Percentiles rank a stretch among this genome's conserved stretches.
phyloP scores from a whole-genome alignment of 768 basidiomycete genomes.

The Lentinus tigrinus region DNA sequence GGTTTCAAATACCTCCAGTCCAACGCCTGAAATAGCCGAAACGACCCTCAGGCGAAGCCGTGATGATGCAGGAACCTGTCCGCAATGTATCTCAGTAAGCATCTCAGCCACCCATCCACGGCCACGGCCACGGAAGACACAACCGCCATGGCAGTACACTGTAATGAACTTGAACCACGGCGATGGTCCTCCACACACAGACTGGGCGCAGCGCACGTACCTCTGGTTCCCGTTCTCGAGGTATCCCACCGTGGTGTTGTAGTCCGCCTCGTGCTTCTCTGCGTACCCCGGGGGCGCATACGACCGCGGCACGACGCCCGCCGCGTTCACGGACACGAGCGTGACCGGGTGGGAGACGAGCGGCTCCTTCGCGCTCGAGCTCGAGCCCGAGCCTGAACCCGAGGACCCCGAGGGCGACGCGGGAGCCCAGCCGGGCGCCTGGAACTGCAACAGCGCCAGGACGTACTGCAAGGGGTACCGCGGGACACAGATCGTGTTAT shows the following conservation, averaged over 20 bases:
- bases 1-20: too few relatives aligned
- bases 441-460: conserved; percentile 42
- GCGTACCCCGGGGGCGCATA: conserved; percentile 55
- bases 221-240: conserved; percentile 58
- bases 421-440: conserved; percentile 41
- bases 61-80: background rate
- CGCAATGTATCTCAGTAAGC: background rate
- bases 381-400: too few relatives aligned
- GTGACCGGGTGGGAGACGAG: conserved; percentile 41
- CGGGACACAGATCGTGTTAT: background rate
- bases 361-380: conserved; percentile 20
- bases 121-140: too few relatives aligned
- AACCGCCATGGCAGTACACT: too few relatives aligned
- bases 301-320: conserved; percentile 41
- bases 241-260: conserved; percentile 50
- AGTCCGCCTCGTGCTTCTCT: conserved; percentile 42
- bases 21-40: background rate
- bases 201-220: conserved; percentile 26
- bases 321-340: conserved; percentile 38
- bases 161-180: too few relatives aligned
- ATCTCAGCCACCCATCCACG: background rate
- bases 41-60: background rate
- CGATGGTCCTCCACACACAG: too few relatives aligned
- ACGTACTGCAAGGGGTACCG: conserved; percentile 40
- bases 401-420: background rate